Evolutionary conservation across 2,329 filamentous ascomycete species (phyloP).

Genomic region (Spiromastix sp.): DNA sequence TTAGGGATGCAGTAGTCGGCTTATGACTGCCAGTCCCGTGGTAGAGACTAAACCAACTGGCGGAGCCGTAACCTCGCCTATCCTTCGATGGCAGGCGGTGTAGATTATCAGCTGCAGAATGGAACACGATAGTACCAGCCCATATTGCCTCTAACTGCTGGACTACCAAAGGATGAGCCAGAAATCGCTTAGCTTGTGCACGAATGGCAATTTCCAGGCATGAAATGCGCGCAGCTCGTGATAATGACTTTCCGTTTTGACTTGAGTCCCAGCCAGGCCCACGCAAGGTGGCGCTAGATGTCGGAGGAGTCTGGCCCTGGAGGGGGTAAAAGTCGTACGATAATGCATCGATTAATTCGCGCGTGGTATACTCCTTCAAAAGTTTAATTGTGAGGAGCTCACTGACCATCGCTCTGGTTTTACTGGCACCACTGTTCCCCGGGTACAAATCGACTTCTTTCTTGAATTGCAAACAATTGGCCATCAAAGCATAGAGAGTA

Average conservation of each 20-base stretch:
- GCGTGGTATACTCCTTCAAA: constrained; percentile 77
- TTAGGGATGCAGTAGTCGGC: constrained; percentile 17
- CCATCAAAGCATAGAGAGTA: constrained; percentile 80
- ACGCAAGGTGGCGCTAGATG: constrained; percentile 26
- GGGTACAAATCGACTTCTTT: constrained; percentile 78
- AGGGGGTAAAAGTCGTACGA: constrained; percentile 93
- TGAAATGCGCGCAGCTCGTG: constrained; percentile 65
- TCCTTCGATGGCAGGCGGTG: constrained; percentile 50
- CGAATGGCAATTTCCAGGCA: constrained; percentile 88
- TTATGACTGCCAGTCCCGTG: constrained; percentile 7
- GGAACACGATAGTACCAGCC: constrained; percentile 91
- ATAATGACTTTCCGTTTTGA: constrained; percentile 36
- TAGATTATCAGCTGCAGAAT: constrained; percentile 74
- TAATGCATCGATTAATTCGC: constrained; percentile 85
- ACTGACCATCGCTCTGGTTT: constrained; percentile 77
- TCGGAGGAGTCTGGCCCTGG: constrained; percentile 57
- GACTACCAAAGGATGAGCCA: constrained; percentile 83
- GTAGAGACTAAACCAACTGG: neutral
- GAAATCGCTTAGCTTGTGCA: constrained; percentile 82
- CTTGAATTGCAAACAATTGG: constrained; percentile 85
- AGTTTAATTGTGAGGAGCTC: constrained; percentile 84
- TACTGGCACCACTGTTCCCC: constrained; percentile 72
- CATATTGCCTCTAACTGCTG: constrained; percentile 96
- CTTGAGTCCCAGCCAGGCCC: constrained; percentile 22
- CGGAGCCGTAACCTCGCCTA: constrained; percentile 17